Evolutionary conservation across 345 rosid species (phyloP), one percentile per base, ranked within the genome.

Genomic region (Mercurialis annua): DNA sequence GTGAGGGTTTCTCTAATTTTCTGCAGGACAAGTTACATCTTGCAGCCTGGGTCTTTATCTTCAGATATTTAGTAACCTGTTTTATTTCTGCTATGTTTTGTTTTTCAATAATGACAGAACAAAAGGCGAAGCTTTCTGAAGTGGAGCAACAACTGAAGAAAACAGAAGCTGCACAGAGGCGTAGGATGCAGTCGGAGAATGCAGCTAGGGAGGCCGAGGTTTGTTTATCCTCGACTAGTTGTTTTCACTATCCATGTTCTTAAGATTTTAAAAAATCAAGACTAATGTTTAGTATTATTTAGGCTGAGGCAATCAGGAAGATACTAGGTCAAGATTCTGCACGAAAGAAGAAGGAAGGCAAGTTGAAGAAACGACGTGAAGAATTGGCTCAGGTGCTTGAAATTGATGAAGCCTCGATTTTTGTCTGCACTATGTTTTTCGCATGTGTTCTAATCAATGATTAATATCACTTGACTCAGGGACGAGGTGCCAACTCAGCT

Each of bases 121-220:
- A 58, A 69, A 75, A 70, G 64, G 62, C 20, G 24, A 70, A 65
- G 29, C 67, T 70, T 31, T 65, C 71, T 20, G 70, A 69, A 52
- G 58, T 70, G 60, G 78, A 68, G 54, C 73, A 58, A 36, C 73
- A 69, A 26, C 17, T 64, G 47, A 74, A 74, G 62, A 69, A 57
- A 63, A 66, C 73, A 1, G 78, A 63, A 68, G 73, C 73, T 14
- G 71, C 78, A 0, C 74, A 69, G 49, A 75, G 66, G 68, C 78
- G 78, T 27, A 75, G 61, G 36, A 15, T 75, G 36, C 78, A 75
- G 38, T 59, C 78, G 2, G 74, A 70, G 59, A 69, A 69, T 49
- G 69, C 73, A 20, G 78, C 78, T 21, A 74, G 52, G 73, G 78
- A 74, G 66, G 77, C 77, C 49, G 77, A 74, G 77, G 77, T 68